Evolutionary conservation across 2,329 filamentous ascomycete species (phyloP).

Genomic region (Xylaria digitata): DNA sequence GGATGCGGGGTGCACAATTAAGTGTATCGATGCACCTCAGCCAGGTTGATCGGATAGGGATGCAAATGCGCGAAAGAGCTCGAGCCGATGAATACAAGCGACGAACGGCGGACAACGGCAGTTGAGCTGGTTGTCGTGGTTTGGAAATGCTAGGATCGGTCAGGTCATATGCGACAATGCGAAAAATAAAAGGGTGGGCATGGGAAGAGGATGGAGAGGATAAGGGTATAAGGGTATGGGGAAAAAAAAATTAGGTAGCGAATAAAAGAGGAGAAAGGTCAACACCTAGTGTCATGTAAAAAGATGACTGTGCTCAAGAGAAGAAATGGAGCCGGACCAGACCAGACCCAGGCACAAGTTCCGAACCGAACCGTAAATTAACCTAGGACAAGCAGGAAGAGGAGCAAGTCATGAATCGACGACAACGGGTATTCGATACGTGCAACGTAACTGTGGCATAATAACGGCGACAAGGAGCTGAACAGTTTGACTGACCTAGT

Average conservation of each 20-base stretch:
- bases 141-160: constrained; percentile 29
- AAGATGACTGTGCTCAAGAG: constrained; percentile 39
- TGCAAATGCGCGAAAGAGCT: constrained; percentile 27
- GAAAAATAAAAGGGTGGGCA: constrained; percentile 26
- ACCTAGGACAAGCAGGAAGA: constrained; percentile 33
- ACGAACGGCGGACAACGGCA: constrained; percentile 29
- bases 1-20: constrained; percentile 48
- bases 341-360: constrained; percentile 36
- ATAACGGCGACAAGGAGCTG: constrained; percentile 1
- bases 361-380: constrained; percentile 41
- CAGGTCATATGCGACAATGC: constrained; percentile 37
- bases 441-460: constrained; percentile 8
- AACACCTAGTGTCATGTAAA: constrained; percentile 35
- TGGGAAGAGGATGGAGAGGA: constrained; percentile 26
- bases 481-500: constrained; percentile 30
- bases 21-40: constrained; percentile 36
- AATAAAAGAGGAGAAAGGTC: constrained; percentile 38
- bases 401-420: constrained; percentile 28
- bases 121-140: constrained; percentile 24
- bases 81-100: constrained; percentile 12
- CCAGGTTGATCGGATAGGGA: constrained; percentile 30
- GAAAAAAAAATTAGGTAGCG: constrained; percentile 37
- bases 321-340: constrained; percentile 35
- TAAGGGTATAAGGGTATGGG: constrained; percentile 19
- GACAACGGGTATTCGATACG: constrained; percentile 15